Conservation (phyloP, 2,329 filamentous ascomycete genomes). For the Alternaria conjuncta region DNA sequence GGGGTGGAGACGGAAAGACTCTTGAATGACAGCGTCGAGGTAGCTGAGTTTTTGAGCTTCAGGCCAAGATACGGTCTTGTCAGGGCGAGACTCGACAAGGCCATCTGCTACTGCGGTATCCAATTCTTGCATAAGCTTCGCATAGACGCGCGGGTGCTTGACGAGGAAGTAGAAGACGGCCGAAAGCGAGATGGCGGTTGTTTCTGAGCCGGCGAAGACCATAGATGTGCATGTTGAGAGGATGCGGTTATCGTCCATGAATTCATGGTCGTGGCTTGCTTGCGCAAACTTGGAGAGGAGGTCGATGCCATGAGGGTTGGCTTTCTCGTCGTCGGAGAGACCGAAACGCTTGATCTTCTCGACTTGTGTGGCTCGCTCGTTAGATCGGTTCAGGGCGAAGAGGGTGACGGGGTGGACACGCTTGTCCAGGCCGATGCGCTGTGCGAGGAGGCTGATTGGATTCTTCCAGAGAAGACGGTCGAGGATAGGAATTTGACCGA, state of each 20-base stretch:
- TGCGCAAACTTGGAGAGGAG: constrained; percentile 75
- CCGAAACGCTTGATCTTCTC: constrained; percentile 55
- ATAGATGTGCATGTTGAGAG: constrained; percentile 75
- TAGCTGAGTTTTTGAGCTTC: constrained; percentile 75
- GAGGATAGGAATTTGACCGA: constrained; percentile 77
- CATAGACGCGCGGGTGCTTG: constrained; percentile 64
- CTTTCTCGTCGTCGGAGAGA: constrained; percentile 38
- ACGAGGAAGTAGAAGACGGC: constrained; percentile 77
- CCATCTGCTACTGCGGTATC: constrained; percentile 64
- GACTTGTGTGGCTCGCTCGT: constrained; percentile 65
- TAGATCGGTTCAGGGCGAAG: constrained; percentile 73
- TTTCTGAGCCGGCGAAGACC: constrained; percentile 77
- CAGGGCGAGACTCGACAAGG: constrained; percentile 50
- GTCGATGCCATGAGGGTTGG: constrained; percentile 56
- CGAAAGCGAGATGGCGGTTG: constrained; percentile 75
- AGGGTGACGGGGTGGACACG: constrained; percentile 73
- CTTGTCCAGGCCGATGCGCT: constrained; percentile 70
- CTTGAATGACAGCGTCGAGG: constrained; percentile 78
- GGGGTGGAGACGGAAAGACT: constrained; percentile 78
- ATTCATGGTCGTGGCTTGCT: constrained; percentile 70
- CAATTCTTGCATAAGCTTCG: constrained; percentile 66
- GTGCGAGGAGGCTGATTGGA: constrained; percentile 71
- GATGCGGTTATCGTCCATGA: constrained; percentile 74
- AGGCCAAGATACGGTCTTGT: constrained; percentile 70
- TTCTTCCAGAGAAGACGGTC: constrained; percentile 77